Percentiles rank a stretch among this genome's conserved stretches.
These are phyloP conservation scores for Ceratobasidium theobromae DNA, from an alignment of 1,284 basidiomycete species.

Conservation along the genomic window DNA sequence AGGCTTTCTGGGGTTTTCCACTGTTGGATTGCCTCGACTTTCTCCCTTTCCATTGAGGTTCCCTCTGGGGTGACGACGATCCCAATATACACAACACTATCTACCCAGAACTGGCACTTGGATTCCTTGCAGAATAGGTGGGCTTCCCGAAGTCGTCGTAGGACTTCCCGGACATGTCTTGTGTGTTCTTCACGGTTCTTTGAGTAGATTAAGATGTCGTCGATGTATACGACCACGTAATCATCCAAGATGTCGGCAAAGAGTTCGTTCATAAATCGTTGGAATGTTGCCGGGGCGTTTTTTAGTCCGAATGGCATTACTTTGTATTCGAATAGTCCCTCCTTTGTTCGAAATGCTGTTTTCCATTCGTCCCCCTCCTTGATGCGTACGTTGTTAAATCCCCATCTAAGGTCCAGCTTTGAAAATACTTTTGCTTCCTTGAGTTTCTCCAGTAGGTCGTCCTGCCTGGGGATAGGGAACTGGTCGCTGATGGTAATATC, in stretches of 20 bases:
- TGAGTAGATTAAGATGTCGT: no score
- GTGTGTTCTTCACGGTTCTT: no score
- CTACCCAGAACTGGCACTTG: neutral
- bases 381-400: slow-evolving; percentile 3
- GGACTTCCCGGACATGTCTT: no score
- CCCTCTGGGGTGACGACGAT: no score
- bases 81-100: no score
- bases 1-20: neutral
- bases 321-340: slow-evolving; percentile 12
- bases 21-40: neutral
- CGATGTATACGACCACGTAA: no score
- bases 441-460: neutral
- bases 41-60: no score
- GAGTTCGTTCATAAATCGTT: no score
- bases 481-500: slow-evolving; percentile 11
- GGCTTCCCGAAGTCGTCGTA: neutral
- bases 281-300: no score
- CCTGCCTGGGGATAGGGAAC: neutral
- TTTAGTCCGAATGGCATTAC: no score
- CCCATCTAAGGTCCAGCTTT: slow-evolving; percentile 24
- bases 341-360: neutral
- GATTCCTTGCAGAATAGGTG: neutral
- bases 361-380: slow-evolving; percentile 9
- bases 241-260: no score
- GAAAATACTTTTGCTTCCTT: slow-evolving; percentile 4